Evolutionary conservation across 1,284 basidiomycete species (phyloP).

Genomic region (Sutorius eximius): DNA sequence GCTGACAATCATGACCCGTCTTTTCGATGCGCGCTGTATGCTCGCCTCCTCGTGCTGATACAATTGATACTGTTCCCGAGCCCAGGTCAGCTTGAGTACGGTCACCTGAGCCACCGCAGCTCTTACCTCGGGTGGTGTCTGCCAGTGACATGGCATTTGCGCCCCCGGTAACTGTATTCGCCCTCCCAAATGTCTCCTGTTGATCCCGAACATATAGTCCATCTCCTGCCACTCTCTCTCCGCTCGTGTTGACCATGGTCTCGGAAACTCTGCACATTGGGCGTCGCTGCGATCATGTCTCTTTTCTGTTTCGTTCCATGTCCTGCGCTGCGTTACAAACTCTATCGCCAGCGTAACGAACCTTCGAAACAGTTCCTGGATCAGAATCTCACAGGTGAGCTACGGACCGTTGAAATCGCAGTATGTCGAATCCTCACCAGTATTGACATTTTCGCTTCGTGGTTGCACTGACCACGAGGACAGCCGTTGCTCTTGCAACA

Average conservation of each 20-base stretch:
- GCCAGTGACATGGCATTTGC: slow-evolving; percentile 9
- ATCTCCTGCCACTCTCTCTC: slow-evolving; percentile 30
- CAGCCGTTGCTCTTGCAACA: slow-evolving; percentile 8
- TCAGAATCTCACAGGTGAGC: slow-evolving; percentile 15
- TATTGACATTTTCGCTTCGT: slow-evolving; percentile 28
- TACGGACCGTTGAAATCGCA: slow-evolving; percentile 5
- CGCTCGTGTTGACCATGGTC: slow-evolving; percentile 28
- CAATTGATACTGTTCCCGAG: slow-evolving; percentile 14
- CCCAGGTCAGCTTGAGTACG: slow-evolving; percentile 9
- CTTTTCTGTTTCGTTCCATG: slow-evolving; percentile 20
- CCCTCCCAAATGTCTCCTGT: slow-evolving; percentile 8
- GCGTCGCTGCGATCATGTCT: slow-evolving; percentile 9
- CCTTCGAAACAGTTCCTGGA: slow-evolving; percentile 25
- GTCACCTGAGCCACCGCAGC: neutral
- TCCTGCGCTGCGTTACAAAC: slow-evolving; percentile 21
- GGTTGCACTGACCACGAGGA: slow-evolving; percentile 31
- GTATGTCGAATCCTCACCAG: slow-evolving; percentile 27
- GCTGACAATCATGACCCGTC: slow-evolving; percentile 30
- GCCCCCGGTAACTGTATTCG: slow-evolving; percentile 7
- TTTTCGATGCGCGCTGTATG: slow-evolving; percentile 20
- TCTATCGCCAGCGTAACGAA: slow-evolving; percentile 27
- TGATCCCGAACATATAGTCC: slow-evolving; percentile 24
- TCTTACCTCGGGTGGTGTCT: slow-evolving; percentile 22
- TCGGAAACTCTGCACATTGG: slow-evolving; percentile 26
- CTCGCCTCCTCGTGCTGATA: slow-evolving; percentile 14